phyloP scores from a whole-genome alignment of 345 rosid species.

The Rubroshorea leprosula region DNA sequence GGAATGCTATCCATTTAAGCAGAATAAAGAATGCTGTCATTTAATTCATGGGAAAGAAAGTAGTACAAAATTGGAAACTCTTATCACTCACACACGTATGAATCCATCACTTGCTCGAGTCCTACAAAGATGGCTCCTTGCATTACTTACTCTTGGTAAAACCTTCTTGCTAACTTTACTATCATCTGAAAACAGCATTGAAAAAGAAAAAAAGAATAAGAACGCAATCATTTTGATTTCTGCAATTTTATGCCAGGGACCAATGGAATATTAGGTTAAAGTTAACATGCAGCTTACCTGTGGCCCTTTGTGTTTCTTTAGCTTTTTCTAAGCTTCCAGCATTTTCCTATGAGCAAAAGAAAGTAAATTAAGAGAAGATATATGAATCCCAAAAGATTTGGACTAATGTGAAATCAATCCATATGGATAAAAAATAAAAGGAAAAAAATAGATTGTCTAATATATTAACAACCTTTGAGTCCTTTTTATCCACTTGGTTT shows the following conservation, averaged over 20 bases:
- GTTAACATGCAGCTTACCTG: constrained; percentile 18
- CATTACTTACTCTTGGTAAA: constrained; percentile 28
- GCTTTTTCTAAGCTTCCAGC: constrained; percentile 21
- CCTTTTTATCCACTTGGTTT: constrained; percentile 23
- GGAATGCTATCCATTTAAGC: background rate
- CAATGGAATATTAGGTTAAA: background rate
- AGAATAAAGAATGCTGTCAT: background rate
- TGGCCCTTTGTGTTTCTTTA: constrained; percentile 18
- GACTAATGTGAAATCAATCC: background rate
- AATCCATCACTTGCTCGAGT: constrained; percentile 41
- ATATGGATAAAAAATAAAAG: background rate
- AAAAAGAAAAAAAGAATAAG: background rate
- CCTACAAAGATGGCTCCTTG: constrained; percentile 31
- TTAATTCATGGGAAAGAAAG: background rate
- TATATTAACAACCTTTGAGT: constrained; percentile 21
- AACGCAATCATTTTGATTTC: background rate
- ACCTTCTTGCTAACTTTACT: constrained; percentile 32
- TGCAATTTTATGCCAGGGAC: background rate
- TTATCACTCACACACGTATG: constrained; percentile 38
- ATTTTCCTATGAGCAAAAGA: constrained; percentile 26
- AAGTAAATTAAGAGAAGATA: background rate
- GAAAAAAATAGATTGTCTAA: background rate
- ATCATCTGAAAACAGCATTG: constrained; percentile 39
- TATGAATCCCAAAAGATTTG: background rate
- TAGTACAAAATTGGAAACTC: background rate